Evolutionary conservation across 306 rosid species (phyloP).

Genomic region (Alnus glutinosa): DNA sequence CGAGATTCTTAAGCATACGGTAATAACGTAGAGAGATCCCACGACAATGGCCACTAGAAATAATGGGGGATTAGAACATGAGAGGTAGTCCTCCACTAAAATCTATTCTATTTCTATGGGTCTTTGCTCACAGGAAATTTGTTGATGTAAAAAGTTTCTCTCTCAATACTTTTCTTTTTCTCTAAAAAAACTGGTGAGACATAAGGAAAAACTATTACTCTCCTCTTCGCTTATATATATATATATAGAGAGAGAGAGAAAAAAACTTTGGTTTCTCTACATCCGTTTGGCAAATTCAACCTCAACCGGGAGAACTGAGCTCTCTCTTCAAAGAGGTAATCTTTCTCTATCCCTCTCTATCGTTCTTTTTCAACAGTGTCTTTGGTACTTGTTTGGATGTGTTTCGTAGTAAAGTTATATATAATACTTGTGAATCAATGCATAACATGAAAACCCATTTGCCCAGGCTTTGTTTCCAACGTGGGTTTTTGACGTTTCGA

Average conservation of each 20-base stretch:
- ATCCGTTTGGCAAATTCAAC: slow-evolving; percentile 33
- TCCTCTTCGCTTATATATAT: slow-evolving; percentile 8
- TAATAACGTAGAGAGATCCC: background rate
- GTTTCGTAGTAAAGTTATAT: slow-evolving; percentile 24
- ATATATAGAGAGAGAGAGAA: background rate
- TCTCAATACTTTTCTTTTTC: background rate
- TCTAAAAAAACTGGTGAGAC: background rate
- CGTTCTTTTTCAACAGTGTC: background rate
- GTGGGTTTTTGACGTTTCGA: slow-evolving; percentile 43
- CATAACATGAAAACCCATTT: slow-evolving; percentile 47
- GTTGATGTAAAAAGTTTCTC: background rate
- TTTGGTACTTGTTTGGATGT: slow-evolving; percentile 30
- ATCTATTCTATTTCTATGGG: background rate
- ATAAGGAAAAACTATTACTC: slow-evolving; percentile 5
- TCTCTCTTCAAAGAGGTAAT: slow-evolving; percentile 43
- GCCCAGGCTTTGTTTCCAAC: slow-evolving; percentile 48
- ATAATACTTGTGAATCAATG: slow-evolving; percentile 43
- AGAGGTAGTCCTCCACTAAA: background rate
- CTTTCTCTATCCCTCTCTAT: slow-evolving; percentile 15
- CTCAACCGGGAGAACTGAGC: slow-evolving; percentile 31
- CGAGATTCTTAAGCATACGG: background rate
- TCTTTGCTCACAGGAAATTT: background rate
- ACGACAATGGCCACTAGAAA: background rate
- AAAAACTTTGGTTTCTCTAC: slow-evolving; percentile 7
- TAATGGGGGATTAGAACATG: background rate